phyloP scores from a whole-genome alignment of 2,329 filamentous ascomycete genomes.

The Bimuria novae-zelandiae region DNA sequence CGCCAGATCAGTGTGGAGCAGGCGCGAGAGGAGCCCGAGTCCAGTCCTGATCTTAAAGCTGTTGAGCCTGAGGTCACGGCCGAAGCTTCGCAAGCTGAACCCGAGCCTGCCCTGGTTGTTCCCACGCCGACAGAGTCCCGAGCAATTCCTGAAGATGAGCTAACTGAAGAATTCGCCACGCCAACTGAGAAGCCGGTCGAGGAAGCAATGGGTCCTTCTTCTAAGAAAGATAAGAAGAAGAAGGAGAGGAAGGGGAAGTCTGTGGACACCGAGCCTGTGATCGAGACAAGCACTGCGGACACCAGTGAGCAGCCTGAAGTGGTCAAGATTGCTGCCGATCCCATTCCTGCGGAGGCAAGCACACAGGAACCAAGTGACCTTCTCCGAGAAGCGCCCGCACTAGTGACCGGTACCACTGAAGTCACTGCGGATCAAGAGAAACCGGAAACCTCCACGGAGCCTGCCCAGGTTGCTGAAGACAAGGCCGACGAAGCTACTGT shows the following conservation, averaged over 20 bases:
- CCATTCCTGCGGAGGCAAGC: not conserved
- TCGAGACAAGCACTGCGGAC: not conserved
- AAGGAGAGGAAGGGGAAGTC: slow-evolving; percentile 28
- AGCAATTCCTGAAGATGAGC: not conserved
- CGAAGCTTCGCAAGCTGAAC: not conserved
- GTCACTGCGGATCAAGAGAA: not conserved
- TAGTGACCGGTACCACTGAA: not conserved
- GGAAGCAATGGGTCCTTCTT: slow-evolving; percentile 10
- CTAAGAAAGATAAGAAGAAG: slow-evolving; percentile 35
- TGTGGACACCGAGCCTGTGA: not conserved
- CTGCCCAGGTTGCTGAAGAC: not conserved
- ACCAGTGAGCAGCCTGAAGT: not conserved
- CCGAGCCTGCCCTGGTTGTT: not conserved
- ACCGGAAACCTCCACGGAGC: not conserved
- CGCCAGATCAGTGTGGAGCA: not conserved
- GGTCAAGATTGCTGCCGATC: not conserved
- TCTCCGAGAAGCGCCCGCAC: not conserved
- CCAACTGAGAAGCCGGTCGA: not conserved
- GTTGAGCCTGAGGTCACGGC: not conserved
- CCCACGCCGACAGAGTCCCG: not conserved
- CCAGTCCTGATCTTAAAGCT: not conserved
- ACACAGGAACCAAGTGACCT: too few relatives aligned
- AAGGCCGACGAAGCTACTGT: not conserved
- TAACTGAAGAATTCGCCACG: not conserved
- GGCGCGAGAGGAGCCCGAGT: not conserved